Evolutionary conservation across 2,329 filamentous ascomycete species (phyloP), one percentile per base, ranked within the genome.

Genomic region (Pyrenophora tritici-repentis): DNA sequence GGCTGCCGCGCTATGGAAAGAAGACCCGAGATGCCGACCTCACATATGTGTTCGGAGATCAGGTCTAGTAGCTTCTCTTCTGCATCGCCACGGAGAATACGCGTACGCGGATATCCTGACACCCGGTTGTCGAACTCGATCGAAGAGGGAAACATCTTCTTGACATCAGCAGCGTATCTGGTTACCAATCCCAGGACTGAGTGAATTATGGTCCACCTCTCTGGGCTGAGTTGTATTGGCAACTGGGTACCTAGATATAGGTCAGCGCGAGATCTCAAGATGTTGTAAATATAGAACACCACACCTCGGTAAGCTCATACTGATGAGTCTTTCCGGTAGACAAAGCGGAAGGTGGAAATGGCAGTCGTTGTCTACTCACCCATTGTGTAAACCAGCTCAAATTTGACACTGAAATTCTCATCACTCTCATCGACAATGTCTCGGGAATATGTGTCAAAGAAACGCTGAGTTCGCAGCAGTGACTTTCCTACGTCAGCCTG

Each of bases 361-460:
- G 3, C 29, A 16, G 33, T 16, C 10, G 33, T 16, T 35, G n/a
- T 17, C 9, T 16, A 35, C 33, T 35, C 33, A 35, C 33, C 33
- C 33, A 35, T 79, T 0, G 84, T 85, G 48, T 88, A 87, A 1
- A 87, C 74, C 0, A 88, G 67, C 58, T 88, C 83, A 35, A 85
- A 85, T 39, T 16, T 35, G 9, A 35, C 33, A 16, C 33, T 35
- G 35, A 87, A 81, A 46, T 83, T 83, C 48, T 87, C 84, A 42
- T 88, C 86, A 38, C 83, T 85, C 66, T 88, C 84, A 51, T 88
- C 85, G 0, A 88, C 74, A 2, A 89, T 76, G 53, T 87, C 84
- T 0, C 83, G 73, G 0, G 79, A 75, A 2, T 66, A 50, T 0
- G 40, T 13, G 33, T 80, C 67, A 10, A 86, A 71, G 53, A 76